These are phyloP conservation scores for Maudiozyma humilis DNA, from an alignment of 1,139 yeast species.

Conservation along the genomic window DNA sequence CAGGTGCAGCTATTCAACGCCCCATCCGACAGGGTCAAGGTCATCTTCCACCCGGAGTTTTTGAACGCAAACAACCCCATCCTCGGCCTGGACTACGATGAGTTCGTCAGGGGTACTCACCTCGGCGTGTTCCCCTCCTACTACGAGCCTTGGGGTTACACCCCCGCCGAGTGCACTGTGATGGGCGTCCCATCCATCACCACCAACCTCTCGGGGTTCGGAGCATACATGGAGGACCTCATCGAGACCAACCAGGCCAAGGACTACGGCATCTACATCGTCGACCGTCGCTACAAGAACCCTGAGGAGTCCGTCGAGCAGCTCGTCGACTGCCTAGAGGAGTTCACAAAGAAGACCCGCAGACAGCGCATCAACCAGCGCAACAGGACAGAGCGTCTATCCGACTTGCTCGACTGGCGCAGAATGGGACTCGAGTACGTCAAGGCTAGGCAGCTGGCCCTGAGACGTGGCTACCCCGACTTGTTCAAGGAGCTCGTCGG, in stretches of 20 bases:
- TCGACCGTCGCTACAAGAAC: slow-evolving; percentile 87
- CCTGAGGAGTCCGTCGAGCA: slow-evolving; percentile 93
- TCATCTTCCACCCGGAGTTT: slow-evolving; percentile 96
- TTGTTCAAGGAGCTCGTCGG: slow-evolving; percentile 51
- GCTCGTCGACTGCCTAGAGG: slow-evolving; percentile 81
- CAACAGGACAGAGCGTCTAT: slow-evolving; percentile 88
- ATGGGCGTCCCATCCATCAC: slow-evolving; percentile 99
- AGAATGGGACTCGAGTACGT: slow-evolving; percentile 95
- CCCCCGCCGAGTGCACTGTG: slow-evolving; percentile 98
- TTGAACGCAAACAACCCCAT: slow-evolving; percentile 92
- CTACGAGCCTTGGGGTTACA: slow-evolving; percentile 99
- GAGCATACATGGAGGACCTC: slow-evolving; percentile 96
- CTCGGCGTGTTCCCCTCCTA: slow-evolving; percentile 97
- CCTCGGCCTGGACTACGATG: slow-evolving; percentile 88
- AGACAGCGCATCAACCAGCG: slow-evolving; percentile 97
- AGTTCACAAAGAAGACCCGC: slow-evolving; percentile 78
- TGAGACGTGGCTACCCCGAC: slow-evolving; percentile 90
- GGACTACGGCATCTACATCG: slow-evolving; percentile 95
- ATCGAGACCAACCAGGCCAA: slow-evolving; percentile 73
- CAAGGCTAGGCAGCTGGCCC: slow-evolving; percentile 86
- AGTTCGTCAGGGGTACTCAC: slow-evolving; percentile 96
- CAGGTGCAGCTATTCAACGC: slow-evolving; percentile 84
- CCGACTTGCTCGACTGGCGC: slow-evolving; percentile 93
- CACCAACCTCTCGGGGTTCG: slow-evolving; percentile 92
- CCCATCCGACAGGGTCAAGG: slow-evolving; percentile 86